Evolutionary conservation across 352 stramenopile genomes (phyloP).

Genomic region (Globisporangium echinulatum): DNA sequence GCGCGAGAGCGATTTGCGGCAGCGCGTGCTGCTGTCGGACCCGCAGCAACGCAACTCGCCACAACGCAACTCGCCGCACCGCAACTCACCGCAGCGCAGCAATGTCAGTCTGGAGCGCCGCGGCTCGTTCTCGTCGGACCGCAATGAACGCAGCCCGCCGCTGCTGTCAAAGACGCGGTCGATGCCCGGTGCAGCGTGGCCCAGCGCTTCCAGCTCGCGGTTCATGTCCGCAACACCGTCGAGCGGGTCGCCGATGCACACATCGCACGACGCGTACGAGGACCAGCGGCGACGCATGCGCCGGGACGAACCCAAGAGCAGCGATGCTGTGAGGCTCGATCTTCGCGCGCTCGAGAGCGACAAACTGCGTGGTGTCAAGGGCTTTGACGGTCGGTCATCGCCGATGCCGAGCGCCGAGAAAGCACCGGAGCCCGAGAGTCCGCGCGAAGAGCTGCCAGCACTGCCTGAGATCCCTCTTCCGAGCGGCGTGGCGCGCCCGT

Average conservation of each 20-base stretch:
- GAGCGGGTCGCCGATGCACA: conserved; percentile 11
- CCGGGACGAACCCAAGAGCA: background rate
- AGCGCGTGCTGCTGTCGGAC: conserved; percentile 11
- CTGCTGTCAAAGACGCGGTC: conserved; percentile 8
- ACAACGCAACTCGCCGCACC: conserved; percentile 1
- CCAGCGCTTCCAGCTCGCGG: conserved; percentile 2
- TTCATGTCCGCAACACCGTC: background rate
- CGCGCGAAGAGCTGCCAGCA: conserved; percentile 47
- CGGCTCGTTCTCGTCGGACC: conserved; percentile 27
- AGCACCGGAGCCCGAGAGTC: background rate
- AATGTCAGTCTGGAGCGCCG: conserved; percentile 40
- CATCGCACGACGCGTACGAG: background rate
- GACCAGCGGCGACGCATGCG: conserved; percentile 6
- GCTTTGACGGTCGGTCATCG: conserved; percentile 4
- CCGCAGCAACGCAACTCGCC: conserved; percentile 11
- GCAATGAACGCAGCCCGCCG: conserved; percentile 6
- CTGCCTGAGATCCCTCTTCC: conserved; percentile 64
- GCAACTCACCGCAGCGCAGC: conserved; percentile 16
- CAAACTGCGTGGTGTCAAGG: background rate
- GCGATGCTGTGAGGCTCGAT: conserved; percentile 1
- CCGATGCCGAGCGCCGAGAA: background rate
- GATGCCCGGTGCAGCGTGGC: conserved; percentile 2
- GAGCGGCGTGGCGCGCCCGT: conserved; percentile 3
- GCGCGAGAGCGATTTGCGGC: conserved; percentile 12
- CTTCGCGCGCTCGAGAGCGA: conserved; percentile 5